Percentiles rank a stretch among this genome's conserved stretches.
Evolutionary conservation across 257 asterid species (phyloP).

Genomic region (Nicotiana tabacum): DNA sequence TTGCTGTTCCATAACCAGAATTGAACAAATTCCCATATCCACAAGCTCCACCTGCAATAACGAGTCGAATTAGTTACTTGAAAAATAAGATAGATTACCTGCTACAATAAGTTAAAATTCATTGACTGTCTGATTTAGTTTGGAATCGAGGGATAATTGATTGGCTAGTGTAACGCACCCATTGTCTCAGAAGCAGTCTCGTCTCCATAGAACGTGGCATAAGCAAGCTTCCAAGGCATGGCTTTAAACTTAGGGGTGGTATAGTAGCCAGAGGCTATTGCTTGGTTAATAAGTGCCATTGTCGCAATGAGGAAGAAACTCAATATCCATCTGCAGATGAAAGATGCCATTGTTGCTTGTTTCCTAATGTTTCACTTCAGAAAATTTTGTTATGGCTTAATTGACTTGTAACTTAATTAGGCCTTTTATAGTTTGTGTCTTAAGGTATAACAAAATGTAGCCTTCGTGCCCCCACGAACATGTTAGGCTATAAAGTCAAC

Average conservation of each 20-base stretch:
- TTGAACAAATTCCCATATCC: conserved; percentile 63
- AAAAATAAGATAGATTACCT: background rate
- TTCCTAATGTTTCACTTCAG: background rate
- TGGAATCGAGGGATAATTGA: background rate
- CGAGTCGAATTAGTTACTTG: background rate
- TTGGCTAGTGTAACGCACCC: conserved; percentile 25
- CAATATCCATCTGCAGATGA: conserved; percentile 23
- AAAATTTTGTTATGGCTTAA: background rate
- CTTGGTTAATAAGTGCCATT: conserved; percentile 13
- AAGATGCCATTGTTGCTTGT: conserved; percentile 34
- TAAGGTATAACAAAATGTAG: background rate
- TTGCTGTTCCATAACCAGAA: conserved; percentile 65
- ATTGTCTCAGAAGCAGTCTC: conserved; percentile 55
- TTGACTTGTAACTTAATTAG: conserved; percentile 18
- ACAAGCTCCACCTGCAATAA: conserved; percentile 67
- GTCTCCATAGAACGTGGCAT: conserved; percentile 72
- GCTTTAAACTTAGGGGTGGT: conserved; percentile 24
- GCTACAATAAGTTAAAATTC: background rate
- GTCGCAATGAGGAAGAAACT: conserved; percentile 23
- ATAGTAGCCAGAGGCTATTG: conserved; percentile 28
- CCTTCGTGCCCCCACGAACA: conserved; percentile 37
- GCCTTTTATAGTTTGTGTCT: conserved; percentile 29
- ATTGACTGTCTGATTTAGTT: background rate
- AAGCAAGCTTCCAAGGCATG: conserved; percentile 44
- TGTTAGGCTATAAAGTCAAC: conserved; percentile 15